A percentile compares a stretch with the other conserved stretches of the same genome.
Evolutionary conservation across 2,329 filamentous ascomycete species (phyloP).

Genomic region (Sporothrix schenckii): DNA sequence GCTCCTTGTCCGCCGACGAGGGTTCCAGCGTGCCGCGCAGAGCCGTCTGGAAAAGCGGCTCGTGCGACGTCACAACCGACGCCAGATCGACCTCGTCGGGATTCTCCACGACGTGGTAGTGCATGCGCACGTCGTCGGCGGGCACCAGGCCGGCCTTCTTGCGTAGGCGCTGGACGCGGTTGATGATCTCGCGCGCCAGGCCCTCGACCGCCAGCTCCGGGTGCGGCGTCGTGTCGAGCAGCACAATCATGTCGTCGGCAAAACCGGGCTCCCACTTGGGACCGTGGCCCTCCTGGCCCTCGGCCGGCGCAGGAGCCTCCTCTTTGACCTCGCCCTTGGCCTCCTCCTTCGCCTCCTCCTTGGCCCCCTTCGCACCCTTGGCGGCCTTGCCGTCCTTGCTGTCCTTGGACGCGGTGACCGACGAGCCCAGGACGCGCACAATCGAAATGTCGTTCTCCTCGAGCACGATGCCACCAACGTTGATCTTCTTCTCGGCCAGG

Average conservation of each 20-base stretch:
- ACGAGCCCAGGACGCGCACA: conserved; percentile 75
- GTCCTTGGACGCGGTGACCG: conserved; percentile 48
- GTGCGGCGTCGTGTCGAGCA: conserved; percentile 76
- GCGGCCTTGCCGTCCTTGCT: conserved; percentile 55
- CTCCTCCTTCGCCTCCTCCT: not conserved
- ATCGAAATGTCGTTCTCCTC: conserved; percentile 82
- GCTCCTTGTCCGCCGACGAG: conserved; percentile 56
- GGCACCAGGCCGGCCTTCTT: conserved; percentile 91
- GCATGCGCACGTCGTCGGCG: conserved; percentile 95
- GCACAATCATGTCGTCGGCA: conserved; percentile 73
- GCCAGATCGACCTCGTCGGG: conserved; percentile 75
- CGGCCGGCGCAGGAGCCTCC: not conserved
- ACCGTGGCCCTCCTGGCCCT: conserved; percentile 16
- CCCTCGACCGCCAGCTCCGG: conserved; percentile 87
- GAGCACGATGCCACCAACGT: conserved; percentile 83
- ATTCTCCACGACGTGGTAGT: conserved; percentile 80
- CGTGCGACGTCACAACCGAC: conserved; percentile 69
- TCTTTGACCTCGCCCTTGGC: conserved; percentile 5
- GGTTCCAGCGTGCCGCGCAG: conserved; percentile 75
- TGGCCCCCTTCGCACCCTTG: conserved; percentile 59
- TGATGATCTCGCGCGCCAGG: conserved; percentile 87
- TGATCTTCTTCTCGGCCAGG: conserved; percentile 70
- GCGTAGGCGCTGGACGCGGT: conserved; percentile 85
- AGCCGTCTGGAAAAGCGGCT: conserved; percentile 71
- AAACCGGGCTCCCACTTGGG: conserved; percentile 37